These are phyloP conservation scores for Camellia oleifera DNA, from an alignment of 179 eudicot species.

Conservation along the genomic window DNA sequence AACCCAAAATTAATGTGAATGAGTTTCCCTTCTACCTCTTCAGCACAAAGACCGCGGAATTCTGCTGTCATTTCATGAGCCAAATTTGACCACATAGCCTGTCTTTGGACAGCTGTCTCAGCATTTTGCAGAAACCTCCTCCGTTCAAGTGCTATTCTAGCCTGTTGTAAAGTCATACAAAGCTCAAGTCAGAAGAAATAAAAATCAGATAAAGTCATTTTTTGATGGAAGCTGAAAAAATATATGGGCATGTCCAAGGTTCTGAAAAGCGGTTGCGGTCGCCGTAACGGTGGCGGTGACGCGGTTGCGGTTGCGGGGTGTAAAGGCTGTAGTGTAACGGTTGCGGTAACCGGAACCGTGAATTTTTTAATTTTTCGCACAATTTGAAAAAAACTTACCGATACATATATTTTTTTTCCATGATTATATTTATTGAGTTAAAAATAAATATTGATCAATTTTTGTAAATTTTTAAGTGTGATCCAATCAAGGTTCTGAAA, in stretches of 20 bases:
- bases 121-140: conserved; percentile 80
- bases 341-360: no score
- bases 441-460: no score
- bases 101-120: conserved; percentile 86
- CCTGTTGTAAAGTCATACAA: conserved; percentile 49
- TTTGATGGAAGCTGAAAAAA: background rate
- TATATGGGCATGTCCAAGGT: background rate
- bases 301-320: no score
- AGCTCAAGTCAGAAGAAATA: background rate
- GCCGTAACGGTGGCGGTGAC: no score
- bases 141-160: conserved; percentile 94
- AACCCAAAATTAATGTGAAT: conserved; percentile 1
- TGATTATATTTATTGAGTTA: no score
- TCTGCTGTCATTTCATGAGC: conserved; percentile 99
- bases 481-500: no score
- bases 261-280: no score
- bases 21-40: conserved; percentile 56
- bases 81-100: conserved; percentile 88
- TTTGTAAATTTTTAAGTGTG: no score
- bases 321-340: no score
- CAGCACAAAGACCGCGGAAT: conserved; percentile 96
- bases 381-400: no score
- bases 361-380: no score
- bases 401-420: no score
- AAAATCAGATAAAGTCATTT: background rate